Percentiles rank a stretch among this genome's conserved stretches.
These are phyloP conservation scores for Exserohilum rostratum DNA, from an alignment of 2,329 filamentous ascomycete species.

Conservation along the genomic window DNA sequence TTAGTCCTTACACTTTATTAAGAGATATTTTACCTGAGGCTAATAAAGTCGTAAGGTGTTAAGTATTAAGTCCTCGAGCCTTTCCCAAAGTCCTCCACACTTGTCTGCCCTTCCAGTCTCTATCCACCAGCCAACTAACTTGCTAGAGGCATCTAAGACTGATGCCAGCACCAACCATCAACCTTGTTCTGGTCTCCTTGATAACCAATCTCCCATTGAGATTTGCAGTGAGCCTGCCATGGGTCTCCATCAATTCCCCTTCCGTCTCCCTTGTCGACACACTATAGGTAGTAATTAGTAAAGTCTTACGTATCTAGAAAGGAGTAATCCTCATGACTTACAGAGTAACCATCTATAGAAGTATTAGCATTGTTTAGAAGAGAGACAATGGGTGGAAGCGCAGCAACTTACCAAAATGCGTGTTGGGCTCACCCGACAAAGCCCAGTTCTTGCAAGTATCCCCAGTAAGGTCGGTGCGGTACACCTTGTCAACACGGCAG, in stretches of 20 bases:
- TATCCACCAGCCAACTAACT: neutral
- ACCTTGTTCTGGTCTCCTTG: neutral
- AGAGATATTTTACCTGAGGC: too few relatives aligned
- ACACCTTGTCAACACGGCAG: neutral
- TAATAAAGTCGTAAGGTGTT: neutral
- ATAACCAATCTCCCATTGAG: neutral
- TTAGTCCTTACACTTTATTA: too few relatives aligned
- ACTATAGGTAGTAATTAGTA: neutral
- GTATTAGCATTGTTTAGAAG: neutral
- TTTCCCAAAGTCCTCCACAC: neutral
- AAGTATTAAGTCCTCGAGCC: neutral
- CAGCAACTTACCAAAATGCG: neutral
- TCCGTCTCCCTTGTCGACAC: neutral
- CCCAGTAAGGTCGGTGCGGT: neutral
- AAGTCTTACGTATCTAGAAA: neutral
- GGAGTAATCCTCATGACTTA: neutral
- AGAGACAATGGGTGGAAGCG: neutral
- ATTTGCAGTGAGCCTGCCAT: neutral
- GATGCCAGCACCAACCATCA: neutral
- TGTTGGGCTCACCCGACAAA: neutral
- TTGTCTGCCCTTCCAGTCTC: neutral
- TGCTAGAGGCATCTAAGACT: neutral
- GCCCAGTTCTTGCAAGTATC: neutral
- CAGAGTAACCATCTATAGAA: neutral
- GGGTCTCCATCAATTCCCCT: neutral